Evolutionary conservation across 176 grass and related monocot species (phyloP).

Genomic region (Oryza nivara): DNA sequence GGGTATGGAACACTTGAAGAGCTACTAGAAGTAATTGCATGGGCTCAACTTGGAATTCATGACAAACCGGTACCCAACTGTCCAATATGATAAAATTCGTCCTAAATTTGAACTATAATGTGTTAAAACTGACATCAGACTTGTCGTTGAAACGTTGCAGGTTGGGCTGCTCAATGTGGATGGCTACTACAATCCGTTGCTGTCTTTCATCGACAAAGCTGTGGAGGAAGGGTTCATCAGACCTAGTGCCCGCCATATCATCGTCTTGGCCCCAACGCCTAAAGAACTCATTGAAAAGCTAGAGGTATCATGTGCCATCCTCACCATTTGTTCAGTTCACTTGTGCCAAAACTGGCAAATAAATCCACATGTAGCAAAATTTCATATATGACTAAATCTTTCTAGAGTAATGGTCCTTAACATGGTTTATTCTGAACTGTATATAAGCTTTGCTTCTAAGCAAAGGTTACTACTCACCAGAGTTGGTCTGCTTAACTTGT

Average conservation of each 20-base stretch:
- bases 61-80: constrained; percentile 39
- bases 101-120: not conserved
- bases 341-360: not conserved
- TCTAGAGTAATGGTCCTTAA: constrained; percentile 12
- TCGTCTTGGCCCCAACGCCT: constrained; percentile 44
- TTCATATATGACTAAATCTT: not conserved
- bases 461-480: constrained; percentile 18
- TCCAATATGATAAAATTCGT: not conserved
- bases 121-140: not conserved
- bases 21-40: constrained; percentile 47
- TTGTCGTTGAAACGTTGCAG: constrained; percentile 12
- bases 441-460: constrained; percentile 16
- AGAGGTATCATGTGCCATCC: constrained; percentile 15
- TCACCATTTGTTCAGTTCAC: not conserved
- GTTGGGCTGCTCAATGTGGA: constrained; percentile 51
- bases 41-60: constrained; percentile 56
- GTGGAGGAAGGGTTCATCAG: constrained; percentile 56
- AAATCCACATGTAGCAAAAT: not conserved
- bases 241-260: constrained; percentile 42
- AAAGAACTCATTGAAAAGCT: constrained; percentile 45
- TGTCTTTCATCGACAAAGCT: constrained; percentile 52
- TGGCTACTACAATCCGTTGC: constrained; percentile 47
- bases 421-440: not conserved
- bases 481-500: not conserved
- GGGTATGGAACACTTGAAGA: constrained; percentile 56